Evolutionary conservation across 345 rosid species (phyloP), one percentile per base, ranked within the genome.

Genomic region (Salix arbutifolia): DNA sequence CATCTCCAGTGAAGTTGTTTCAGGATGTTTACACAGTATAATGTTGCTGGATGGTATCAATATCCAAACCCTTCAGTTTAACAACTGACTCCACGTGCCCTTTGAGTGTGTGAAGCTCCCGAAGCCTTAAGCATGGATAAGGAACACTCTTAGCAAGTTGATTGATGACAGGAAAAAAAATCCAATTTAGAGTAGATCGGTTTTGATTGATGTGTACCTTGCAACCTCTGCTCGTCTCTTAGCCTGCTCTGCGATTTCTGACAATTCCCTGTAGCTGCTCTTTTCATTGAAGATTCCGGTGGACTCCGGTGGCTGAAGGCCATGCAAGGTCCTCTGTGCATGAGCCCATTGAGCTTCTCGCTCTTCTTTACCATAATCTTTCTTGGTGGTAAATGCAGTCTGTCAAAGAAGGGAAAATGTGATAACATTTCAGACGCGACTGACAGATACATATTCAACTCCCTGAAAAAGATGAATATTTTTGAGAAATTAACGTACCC

Each of bases 181-280:
- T 46, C 6, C 18, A 16, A 8, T 19, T 5, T 18, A 0, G 60
- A 53, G 10, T 19, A 21, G 19, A 52, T 19, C 61, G 5, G 11
- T 23, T n/a, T n/a, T 25, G 48, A 46, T 35, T 28, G 66, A 8
- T 42, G 13, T 67, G 25, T 64, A 81, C 83, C 83, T 76, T 67
- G 80, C 80, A 40, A 81, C 77, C 19, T 81, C 83, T 0, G 83
- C 83, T 61, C 83, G 76, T 76, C 80, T 73, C 77, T 73, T 72
- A 44, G 83, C 83, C 80, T 81, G 83, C 74, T 81, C 83, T 30
- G 83, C 83, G 12, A 81, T 81, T 74, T 81, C 83, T 4, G 80
- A 72, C 77, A 77, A 26, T 38, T 76, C 83, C 56, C 80, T 76
- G 18, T 77, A 76, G 80, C 77, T 72, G 77, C 16, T 72, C 74